Conservation (phyloP, 257 asterid genomes). For the Scutellaria baicalensis region DNA sequence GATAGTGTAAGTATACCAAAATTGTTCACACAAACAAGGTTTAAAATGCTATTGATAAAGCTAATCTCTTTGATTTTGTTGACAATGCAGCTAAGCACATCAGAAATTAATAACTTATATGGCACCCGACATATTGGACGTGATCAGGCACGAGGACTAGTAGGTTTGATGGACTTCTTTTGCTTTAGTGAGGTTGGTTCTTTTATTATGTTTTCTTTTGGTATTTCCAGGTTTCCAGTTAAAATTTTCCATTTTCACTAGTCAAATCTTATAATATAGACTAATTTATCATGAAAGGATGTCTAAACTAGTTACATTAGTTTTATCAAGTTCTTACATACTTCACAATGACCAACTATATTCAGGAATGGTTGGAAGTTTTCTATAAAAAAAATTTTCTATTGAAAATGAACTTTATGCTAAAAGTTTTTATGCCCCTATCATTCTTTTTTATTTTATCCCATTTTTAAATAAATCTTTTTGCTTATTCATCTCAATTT, state of each 20-base stretch:
- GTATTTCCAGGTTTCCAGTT: neutral
- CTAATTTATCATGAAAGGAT: neutral
- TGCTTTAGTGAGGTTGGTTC: constrained; percentile 93
- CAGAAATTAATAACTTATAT: constrained; percentile 72
- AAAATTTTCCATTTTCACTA: neutral
- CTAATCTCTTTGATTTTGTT: neutral
- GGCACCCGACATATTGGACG: constrained; percentile 93
- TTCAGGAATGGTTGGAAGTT: neutral
- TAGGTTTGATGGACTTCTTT: constrained; percentile 94
- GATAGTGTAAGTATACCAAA: neutral
- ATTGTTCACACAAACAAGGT: neutral
- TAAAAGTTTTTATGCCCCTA: too few relatives aligned
- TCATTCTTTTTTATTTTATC: neutral
- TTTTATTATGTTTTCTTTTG: constrained; percentile 6
- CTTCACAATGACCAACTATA: neutral
- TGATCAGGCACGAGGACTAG: constrained; percentile 80
- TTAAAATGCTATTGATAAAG: neutral
- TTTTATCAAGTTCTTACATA: neutral
- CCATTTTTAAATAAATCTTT: too few relatives aligned
- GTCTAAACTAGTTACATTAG: neutral
- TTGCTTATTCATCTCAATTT: too few relatives aligned
- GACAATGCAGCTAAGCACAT: constrained; percentile 56
- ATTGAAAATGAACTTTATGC: neutral
- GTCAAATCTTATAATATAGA: neutral
- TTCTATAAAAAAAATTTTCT: neutral